Percentiles rank a stretch among this genome's conserved stretches.
phyloP scores from a whole-genome alignment of 108 stramenopile species.

The Skeletonema potamos region DNA sequence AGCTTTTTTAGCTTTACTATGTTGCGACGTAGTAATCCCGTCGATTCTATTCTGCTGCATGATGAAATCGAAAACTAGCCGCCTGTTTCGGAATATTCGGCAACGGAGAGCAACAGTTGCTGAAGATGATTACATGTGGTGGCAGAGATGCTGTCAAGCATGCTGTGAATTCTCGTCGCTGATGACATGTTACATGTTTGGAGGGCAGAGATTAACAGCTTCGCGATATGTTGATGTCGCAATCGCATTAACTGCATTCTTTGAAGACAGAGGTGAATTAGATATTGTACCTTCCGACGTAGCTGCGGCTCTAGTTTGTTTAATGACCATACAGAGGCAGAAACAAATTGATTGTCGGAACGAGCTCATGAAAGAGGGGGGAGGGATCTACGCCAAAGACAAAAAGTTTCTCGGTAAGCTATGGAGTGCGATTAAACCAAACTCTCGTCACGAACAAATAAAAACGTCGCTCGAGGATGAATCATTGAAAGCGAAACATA shows the following conservation, averaged over 20 bases:
- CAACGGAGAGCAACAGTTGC: conserved; percentile 7
- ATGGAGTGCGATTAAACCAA: conserved; percentile 14
- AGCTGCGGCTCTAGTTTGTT: conserved; percentile 46
- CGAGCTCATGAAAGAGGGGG: conserved; percentile 27
- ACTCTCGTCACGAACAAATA: neutral
- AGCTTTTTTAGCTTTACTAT: conserved; percentile 17
- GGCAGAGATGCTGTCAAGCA: conserved; percentile 46
- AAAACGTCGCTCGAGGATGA: neutral
- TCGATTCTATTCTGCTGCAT: conserved; percentile 1
- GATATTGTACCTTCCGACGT: conserved; percentile 56
- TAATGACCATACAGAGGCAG: conserved; percentile 47
- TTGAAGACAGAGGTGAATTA: conserved; percentile 70
- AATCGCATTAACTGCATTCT: conserved; percentile 78
- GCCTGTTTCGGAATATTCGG: conserved; percentile 4
- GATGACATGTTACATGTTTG: conserved; percentile 84
- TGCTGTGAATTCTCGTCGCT: conserved; percentile 60
- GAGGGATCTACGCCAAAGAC: conserved; percentile 36
- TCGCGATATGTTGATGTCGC: conserved; percentile 68
- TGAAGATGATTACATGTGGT: conserved; percentile 63
- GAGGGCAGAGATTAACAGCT: conserved; percentile 65
- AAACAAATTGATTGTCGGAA: conserved; percentile 44
- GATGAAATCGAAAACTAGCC: conserved; percentile 2
- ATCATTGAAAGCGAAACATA: no score
- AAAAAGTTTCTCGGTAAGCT: conserved; percentile 13
- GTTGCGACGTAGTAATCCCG: conserved; percentile 19